These are phyloP conservation scores for Fusarium concolor DNA, from an alignment of 2,329 filamentous ascomycete species.

Conservation along the genomic window DNA sequence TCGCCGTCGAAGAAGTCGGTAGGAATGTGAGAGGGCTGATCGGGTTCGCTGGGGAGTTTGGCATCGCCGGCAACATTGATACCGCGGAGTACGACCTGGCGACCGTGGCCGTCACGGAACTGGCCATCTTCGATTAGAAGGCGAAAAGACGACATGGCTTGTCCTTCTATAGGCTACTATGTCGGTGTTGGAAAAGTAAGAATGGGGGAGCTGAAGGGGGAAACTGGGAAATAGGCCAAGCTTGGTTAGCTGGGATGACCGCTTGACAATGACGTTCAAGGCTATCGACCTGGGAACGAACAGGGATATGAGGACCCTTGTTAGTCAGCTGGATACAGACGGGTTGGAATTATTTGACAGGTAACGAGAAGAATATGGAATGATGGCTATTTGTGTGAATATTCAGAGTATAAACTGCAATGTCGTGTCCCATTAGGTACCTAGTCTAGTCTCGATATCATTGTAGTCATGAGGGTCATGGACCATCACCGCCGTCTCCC, in stretches of 20 bases:
- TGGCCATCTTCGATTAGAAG: slow-evolving; percentile 86
- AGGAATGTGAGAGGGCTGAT: slow-evolving; percentile 81
- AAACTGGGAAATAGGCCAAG: slow-evolving; percentile 31
- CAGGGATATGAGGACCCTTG: slow-evolving; percentile 17
- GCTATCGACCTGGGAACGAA: slow-evolving; percentile 12
- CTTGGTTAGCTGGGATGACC: slow-evolving; percentile 28
- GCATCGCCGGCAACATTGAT: slow-evolving; percentile 94
- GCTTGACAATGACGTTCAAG: slow-evolving; percentile 42
- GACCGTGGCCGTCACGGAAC: slow-evolving; percentile 84
- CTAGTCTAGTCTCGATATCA: background rate
- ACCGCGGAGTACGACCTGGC: slow-evolving; percentile 88
- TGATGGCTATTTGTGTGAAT: background rate
- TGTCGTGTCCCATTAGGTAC: background rate
- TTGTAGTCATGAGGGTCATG: slow-evolving; percentile 29
- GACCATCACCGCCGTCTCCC: slow-evolving; percentile 14
- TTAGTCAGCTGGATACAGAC: slow-evolving; percentile 37
- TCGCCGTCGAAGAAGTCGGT: slow-evolving; percentile 93
- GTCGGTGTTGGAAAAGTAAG: slow-evolving; percentile 14
- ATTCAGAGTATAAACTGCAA: background rate
- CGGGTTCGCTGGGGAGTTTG: slow-evolving; percentile 86
- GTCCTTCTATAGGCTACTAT: slow-evolving; percentile 11
- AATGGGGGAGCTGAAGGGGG: slow-evolving; percentile 11
- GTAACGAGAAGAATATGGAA: background rate
- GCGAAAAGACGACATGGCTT: slow-evolving; percentile 76
- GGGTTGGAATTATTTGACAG: background rate